Percentiles rank a stretch among this genome's conserved stretches.
Evolutionary conservation across 148 eudicot species (phyloP).

Genomic region (Cornus kousa): DNA sequence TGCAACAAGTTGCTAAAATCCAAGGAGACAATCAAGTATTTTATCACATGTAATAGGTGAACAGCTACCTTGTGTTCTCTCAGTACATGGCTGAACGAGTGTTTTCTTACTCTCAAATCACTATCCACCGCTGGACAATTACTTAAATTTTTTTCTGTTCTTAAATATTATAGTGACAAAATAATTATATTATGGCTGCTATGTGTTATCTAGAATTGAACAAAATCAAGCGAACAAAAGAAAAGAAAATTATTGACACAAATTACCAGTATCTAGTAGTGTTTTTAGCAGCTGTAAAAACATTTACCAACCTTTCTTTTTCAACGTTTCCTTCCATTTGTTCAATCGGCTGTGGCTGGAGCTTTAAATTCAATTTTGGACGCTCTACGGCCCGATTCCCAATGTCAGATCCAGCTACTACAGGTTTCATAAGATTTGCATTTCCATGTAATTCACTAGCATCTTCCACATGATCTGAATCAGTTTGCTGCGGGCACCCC

Average conservation of each 20-base stretch:
- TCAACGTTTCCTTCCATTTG: constrained; percentile 34
- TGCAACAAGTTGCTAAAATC: neutral
- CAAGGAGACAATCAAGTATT: neutral
- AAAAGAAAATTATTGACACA: neutral
- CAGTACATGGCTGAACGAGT: neutral
- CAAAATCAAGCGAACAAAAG: neutral
- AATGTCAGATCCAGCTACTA: constrained; percentile 32
- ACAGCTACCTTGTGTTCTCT: neutral
- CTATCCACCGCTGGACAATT: neutral
- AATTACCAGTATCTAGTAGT: neutral
- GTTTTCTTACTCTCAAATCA: no score
- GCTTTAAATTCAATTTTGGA: constrained; percentile 82
- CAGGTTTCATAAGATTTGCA: constrained; percentile 31
- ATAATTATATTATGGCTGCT: neutral
- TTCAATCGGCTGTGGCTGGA: constrained; percentile 59
- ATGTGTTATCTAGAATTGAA: neutral
- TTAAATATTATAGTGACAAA: neutral
- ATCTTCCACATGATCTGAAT: constrained; percentile 26
- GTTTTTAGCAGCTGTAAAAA: neutral
- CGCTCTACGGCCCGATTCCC: constrained; percentile 55
- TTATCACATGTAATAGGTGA: neutral
- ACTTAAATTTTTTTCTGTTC: neutral
- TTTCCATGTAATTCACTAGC: constrained; percentile 32
- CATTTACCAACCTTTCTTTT: constrained; percentile 50
- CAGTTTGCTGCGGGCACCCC: constrained; percentile 39